Conservation (phyloP, 305 asterid genomes). For the Solanum aculeatissimum region DNA sequence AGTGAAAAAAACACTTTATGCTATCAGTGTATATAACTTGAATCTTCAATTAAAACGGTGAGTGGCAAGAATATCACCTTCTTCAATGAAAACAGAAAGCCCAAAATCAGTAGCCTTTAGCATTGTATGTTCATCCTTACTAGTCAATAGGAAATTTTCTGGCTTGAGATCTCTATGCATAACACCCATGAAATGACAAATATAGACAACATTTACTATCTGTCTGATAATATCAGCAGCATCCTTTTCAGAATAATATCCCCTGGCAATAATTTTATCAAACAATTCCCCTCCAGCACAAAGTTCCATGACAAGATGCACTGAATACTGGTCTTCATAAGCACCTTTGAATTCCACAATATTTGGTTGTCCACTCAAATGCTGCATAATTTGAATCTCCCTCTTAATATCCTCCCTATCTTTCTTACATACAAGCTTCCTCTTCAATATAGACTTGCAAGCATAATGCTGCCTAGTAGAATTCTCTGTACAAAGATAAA, state of each 20-base stretch:
- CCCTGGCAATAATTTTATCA: slow-evolving; percentile 47
- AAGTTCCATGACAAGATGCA: slow-evolving; percentile 56
- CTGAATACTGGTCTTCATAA: slow-evolving; percentile 39
- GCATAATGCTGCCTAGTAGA: slow-evolving; percentile 36
- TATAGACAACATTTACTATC: slow-evolving; percentile 55
- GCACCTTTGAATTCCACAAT: slow-evolving; percentile 54
- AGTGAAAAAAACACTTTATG: not conserved
- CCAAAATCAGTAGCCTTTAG: slow-evolving; percentile 59
- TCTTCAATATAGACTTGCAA: slow-evolving; percentile 49
- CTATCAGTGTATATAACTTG: not conserved
- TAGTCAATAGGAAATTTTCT: slow-evolving; percentile 56
- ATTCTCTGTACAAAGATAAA: slow-evolving; percentile 40
- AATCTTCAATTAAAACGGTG: not conserved
- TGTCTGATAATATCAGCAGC: slow-evolving; percentile 54
- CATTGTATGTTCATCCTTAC: slow-evolving; percentile 43
- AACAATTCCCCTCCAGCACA: slow-evolving; percentile 61
- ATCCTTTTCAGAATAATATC: slow-evolving; percentile 48
- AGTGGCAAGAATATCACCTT: slow-evolving; percentile 24
- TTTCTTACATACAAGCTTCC: slow-evolving; percentile 46
- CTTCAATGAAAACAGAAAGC: slow-evolving; percentile 54
- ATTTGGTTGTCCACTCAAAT: slow-evolving; percentile 51
- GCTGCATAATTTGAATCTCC: slow-evolving; percentile 58
- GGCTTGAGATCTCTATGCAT: slow-evolving; percentile 65
- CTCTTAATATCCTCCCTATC: slow-evolving; percentile 57
- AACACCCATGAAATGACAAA: slow-evolving; percentile 59